Evolutionary conservation across 2,329 filamentous ascomycete species (phyloP), one percentile per base, ranked within the genome.

Genomic region (Trichoderma pleuroti): DNA sequence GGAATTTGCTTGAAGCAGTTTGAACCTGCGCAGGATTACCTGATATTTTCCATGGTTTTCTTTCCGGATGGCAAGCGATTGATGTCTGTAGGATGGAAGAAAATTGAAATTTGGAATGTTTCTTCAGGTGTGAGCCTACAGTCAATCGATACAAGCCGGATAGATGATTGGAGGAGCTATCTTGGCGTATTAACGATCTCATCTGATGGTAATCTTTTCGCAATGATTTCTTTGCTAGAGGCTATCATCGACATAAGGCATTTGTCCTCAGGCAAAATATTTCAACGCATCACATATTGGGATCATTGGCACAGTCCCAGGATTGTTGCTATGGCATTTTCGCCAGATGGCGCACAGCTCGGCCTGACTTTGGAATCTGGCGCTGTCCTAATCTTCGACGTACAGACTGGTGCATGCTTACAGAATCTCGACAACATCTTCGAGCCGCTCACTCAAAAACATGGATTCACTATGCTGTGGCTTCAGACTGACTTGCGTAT

Each of bases 391-490:
- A 39, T 39, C 7, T 61, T 7, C 8, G 57, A 61, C 4, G 21
- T 24, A 26, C n/a, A 39, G 5, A 61, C 32, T 1, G 57, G 57
- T 6, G 11, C 9, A 21, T 18, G 8, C 4, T 3, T 59, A 1
- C 5, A 21, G 26, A 18, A 4, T 5, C 0, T 62, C n/a, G 11
- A 7, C 5, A n/a, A 42, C 21, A 42, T 42, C 34, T 30, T 28
- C 16, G 34, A 21, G 28, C 10, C 10, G 4, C 10, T 60, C 16
- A 10, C 6, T 36, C 5, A 14, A 5, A 11, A 10, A n/a, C 18
- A 0, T 3, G 0, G 5, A 21, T 21, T 49, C 12, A 1, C 42
- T 18, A 2, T 4, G 1, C 2, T 24, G 21, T 12, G 21, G 4
- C 34, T 62, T 18, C 5, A 10, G 12, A 0, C 42, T 3, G 42